phyloP scores from a whole-genome alignment of 306 rosid genomes.

The Elaeagnus macrophylla region DNA sequence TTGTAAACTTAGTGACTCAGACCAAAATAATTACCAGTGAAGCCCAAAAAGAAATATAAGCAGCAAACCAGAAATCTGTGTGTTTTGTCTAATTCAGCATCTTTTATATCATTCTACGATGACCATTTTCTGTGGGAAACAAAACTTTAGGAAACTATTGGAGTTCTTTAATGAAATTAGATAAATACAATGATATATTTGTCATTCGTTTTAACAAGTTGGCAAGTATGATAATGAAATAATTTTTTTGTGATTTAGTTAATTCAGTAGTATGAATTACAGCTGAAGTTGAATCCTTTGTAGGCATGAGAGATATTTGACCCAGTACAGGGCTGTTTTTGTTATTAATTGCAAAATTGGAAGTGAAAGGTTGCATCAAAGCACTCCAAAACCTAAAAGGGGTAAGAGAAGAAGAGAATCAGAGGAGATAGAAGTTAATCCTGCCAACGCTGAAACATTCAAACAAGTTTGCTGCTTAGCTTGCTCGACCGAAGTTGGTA shows the following conservation, averaged over 20 bases:
- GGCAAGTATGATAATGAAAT: neutral
- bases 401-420: constrained; percentile 29
- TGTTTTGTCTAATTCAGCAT: too few relatives aligned
- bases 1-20: too few relatives aligned
- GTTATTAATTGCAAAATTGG: constrained; percentile 57
- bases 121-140: too few relatives aligned
- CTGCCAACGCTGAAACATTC: constrained; percentile 30
- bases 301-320: constrained; percentile 71
- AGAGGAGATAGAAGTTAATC: constrained; percentile 22
- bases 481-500: constrained; percentile 71
- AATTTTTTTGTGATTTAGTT: neutral
- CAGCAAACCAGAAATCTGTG: too few relatives aligned
- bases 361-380: constrained; percentile 19
- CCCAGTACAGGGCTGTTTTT: constrained; percentile 71
- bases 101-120: too few relatives aligned
- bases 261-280: neutral
- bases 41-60: too few relatives aligned
- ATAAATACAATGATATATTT: neutral
- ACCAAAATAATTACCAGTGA: too few relatives aligned
- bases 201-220: neutral
- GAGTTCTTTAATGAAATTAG: neutral
- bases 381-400: constrained; percentile 24
- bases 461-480: constrained; percentile 56
- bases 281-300: constrained; percentile 12
- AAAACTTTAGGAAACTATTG: too few relatives aligned